Base-by-base conservation (phyloP, 139 green algal species). In the Chlamydomonas applanata region DNA sequence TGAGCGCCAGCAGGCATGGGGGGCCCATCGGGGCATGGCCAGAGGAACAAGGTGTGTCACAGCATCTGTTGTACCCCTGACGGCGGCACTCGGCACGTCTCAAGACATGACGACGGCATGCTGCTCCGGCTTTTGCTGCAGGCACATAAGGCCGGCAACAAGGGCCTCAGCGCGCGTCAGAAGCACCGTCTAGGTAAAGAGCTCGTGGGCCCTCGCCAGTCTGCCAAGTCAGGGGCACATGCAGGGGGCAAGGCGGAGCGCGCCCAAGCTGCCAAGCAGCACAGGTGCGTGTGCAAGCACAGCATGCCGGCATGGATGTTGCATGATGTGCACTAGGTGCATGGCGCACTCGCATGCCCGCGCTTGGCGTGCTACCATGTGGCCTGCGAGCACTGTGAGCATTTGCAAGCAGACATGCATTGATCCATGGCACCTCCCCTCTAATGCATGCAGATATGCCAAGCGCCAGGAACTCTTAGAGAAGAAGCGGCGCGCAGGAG, bases 81-180 rank as follows among this genome's bases (percentile, higher is more conserved):
- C 40, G 40, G 40, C 40, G 40, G 40, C 40, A 49, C 3, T 69
- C 3, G 60, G 14, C 11, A 67, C 52, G 11, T 22, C 25, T 20
- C 49, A 46, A 27, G 24, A 57, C 36, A 75, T 36, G 30, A 32
- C 36, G 54, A 60, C 14, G 29, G 22, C 29, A 16, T 66, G 25
- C 59, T 44, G 25, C 17, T 67, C 5, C 5, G 20, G 3, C 3
- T 5, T 27, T 33, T 11, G 34, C 9, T 77, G 72, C 78, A 97
- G 92, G 59, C 82, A 0, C 92, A 97, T 81, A 97, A 97, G 73
- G 71, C 90, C 3, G 90, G 92, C 16, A 73, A 86, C 17, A 76
- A 79, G 7, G 92, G 92, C 1, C 56, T 64, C 13, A 94, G 87
- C 69, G 90, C 92, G 0, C 79, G 92, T 0, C 75, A 93, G 27